A percentile compares a stretch with the other conserved stretches of the same genome.
These are phyloP conservation scores for Amauroascus verrucosus DNA, from an alignment of 2,329 filamentous ascomycete species.

Conservation along the genomic window DNA sequence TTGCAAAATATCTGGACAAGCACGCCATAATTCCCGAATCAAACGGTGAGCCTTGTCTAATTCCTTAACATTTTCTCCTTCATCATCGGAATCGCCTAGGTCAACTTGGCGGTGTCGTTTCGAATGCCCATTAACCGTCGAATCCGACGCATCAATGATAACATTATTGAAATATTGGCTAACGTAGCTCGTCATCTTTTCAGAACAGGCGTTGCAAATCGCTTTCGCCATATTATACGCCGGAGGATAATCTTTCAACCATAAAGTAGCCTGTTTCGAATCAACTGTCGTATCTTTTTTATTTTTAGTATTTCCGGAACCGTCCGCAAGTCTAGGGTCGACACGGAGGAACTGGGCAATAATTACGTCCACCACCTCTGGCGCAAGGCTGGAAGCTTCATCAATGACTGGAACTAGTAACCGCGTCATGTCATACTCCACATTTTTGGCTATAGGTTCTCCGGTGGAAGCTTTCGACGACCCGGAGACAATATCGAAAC, in stretches of 20 bases:
- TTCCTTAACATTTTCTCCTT: conserved; percentile 77
- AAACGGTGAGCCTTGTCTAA: conserved; percentile 80
- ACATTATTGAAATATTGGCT: conserved; percentile 97
- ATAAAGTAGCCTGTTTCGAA: conserved; percentile 68
- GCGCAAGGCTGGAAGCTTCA: conserved; percentile 65
- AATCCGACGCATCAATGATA: conserved; percentile 72
- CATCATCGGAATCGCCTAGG: conserved; percentile 54
- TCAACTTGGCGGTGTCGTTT: conserved; percentile 40
- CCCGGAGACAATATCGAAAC: conserved; percentile 84
- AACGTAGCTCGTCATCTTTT: conserved; percentile 90
- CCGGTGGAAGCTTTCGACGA: conserved; percentile 63
- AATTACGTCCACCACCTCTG: conserved; percentile 79
- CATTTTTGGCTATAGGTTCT: conserved; percentile 81
- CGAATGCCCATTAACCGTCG: conserved; percentile 44
- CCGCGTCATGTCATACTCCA: conserved; percentile 83
- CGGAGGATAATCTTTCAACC: conserved; percentile 78
- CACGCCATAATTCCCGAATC: conserved; percentile 86
- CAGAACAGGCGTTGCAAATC: conserved; percentile 76
- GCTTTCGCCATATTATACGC: conserved; percentile 96
- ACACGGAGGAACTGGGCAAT: conserved; percentile 92
- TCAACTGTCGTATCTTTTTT: conserved; percentile 51
- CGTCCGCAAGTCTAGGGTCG: conserved; percentile 51
- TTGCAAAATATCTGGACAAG: conserved; percentile 73
- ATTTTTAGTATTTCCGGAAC: conserved; percentile 40
- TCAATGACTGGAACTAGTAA: conserved; percentile 79